Evolutionary conservation across 2,329 filamentous ascomycete genomes (phyloP).

Genomic region (Xylaria arbuscula): DNA sequence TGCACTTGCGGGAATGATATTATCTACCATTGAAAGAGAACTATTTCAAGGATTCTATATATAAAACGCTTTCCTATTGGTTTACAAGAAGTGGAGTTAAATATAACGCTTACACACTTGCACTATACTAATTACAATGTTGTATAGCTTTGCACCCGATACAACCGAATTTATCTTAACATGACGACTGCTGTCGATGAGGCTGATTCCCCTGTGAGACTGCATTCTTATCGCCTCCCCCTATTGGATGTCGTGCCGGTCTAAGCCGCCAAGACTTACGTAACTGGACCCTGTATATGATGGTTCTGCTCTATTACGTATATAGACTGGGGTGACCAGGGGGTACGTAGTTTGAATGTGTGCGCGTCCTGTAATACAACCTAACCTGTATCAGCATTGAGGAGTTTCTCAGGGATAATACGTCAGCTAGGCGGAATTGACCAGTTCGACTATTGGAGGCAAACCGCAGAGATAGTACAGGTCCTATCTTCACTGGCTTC

Average conservation of each 20-base stretch:
- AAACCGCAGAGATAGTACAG: background rate
- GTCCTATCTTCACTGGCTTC: background rate
- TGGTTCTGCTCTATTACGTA: background rate
- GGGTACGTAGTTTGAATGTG: constrained; percentile 12
- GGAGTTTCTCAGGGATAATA: constrained; percentile 1
- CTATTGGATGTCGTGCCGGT: background rate
- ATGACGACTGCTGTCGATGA: background rate
- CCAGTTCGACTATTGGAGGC: background rate
- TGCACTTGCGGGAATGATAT: background rate
- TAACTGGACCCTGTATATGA: background rate
- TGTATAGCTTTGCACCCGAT: background rate
- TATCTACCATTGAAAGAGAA: background rate
- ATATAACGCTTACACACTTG: too few relatives aligned
- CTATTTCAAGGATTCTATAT: too few relatives aligned
- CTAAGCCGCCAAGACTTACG: constrained; percentile 15
- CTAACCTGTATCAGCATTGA: background rate
- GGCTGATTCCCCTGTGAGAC: background rate
- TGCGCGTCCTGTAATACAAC: constrained; percentile 10
- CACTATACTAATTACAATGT: background rate
- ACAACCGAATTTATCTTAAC: background rate
- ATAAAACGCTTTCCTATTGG: too few relatives aligned
- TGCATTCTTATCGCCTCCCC: background rate
- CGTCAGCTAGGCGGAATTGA: background rate
- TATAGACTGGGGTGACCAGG: background rate
- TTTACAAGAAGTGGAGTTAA: too few relatives aligned